Base-by-base conservation (phyloP, 2,329 filamentous ascomycete genomes). In the Alternaria gansuensis region DNA sequence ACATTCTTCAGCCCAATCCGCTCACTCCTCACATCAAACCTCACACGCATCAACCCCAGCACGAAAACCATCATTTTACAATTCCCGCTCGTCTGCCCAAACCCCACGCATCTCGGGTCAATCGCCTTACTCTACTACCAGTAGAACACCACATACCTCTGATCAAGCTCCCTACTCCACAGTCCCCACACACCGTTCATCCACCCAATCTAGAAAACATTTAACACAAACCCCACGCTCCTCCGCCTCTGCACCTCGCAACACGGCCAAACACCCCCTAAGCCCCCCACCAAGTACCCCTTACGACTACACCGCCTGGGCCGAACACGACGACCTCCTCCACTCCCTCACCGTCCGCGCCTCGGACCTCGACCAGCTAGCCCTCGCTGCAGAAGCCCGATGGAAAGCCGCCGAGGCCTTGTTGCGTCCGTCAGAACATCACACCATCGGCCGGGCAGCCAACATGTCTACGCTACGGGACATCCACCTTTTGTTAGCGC, bases 321-420 rank as follows among this genome's bases (percentile, higher is more conserved):
- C 41, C 3, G 6, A n/a, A 23, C 51, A 46, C 40, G 29, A 46
- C 31, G 17, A 28, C 40, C 51, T 36, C 6, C 40, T 54, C 4
- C 26, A 36, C 51, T 36, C 31, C 7, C 28, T 45, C 23, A 26
- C 41, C 9, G 31, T 31, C 11, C 41, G 41, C 13, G 51, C 51
- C 23, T 29, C 14, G 29, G n/a, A 39, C 11, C 51, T 54, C 13
- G 40, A 54, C 11, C 40, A 24, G 7, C 24, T 46, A 24, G 24
- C 51, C 11, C 13, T 28, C n/a, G 24, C 33, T 2, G 41, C 33
- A 2, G 51, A 54, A 44, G 31, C 24, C 6, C 51, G 51, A 33
- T 54, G 51, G 51, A 44, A 45, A 54, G 51, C 40, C 11, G 40
- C 51, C 1, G 51, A 54, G 46, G 40, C 40, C 3, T 6, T 1